Evolutionary conservation across 768 basidiomycete species (phyloP), one percentile per base, ranked within the genome.

Genomic region (Russula olivacea): DNA sequence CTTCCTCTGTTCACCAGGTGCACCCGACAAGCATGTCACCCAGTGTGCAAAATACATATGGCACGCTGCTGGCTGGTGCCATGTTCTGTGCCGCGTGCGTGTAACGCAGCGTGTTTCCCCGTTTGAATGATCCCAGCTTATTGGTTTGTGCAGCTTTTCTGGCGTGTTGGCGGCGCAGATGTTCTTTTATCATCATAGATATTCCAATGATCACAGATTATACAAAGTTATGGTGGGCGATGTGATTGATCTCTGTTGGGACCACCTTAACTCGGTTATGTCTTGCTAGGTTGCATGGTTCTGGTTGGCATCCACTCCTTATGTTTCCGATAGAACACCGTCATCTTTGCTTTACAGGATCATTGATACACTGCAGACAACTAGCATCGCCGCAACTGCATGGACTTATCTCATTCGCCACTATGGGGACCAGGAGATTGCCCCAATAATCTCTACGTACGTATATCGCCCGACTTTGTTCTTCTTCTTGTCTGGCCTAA

Each of bases 141-240:
- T 40, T 25, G 52, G 15, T 12, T 40, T 40, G 34, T 7, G 19
- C 40, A 57, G 55, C 28, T 15, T 57, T 47, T 57, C 55, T 41
- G 55, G 55, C 21, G 55, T 57, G 28, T 19, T 57, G 55, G 23
- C 55, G 15, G 43, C 41, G 30, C 55, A 57, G 38, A 47, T 57
- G n/a, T 57, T 57, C 55, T 32, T 57, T 7, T 57, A 57, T 47
- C 55, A 32, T 47, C 43, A 43, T 12, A 23, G 15, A 14, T 57
- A 57, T 19, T 30, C 55, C 30, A 57, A 45, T 11, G 55, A 57
- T 45, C 55, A 47, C 19, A 57, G 25, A 40, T 47, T 57, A 23
- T 57, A 57, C 43, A 57, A 57, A 25, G 6, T 57, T 17, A 47
- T 57, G 55, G 55, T 57, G 19, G 15, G 55, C 7, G 12, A 30